Evolutionary conservation across 352 stramenopile genomes (phyloP).

Genomic region (Achlya hypogyna): DNA sequence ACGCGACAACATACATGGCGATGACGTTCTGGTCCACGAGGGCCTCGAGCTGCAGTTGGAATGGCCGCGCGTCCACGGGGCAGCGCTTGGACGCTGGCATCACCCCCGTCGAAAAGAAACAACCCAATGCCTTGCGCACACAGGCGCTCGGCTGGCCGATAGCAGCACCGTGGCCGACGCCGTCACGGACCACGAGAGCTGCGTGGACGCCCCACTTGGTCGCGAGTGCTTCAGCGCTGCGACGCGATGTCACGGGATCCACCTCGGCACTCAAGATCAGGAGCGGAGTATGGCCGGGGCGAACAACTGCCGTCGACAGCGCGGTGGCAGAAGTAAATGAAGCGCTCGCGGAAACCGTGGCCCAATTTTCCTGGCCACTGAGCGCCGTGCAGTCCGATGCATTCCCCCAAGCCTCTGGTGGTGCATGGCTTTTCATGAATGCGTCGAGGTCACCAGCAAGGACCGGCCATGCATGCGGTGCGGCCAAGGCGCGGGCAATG

Average conservation of each 20-base stretch:
- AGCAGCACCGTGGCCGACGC: background rate
- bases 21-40: background rate
- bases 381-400: no score
- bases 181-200: background rate
- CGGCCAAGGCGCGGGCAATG: no score
- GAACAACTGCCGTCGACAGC: no score
- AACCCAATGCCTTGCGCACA: background rate
- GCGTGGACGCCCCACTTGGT: background rate
- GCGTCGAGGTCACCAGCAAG: no score
- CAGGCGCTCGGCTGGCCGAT: background rate
- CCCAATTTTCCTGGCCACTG: no score
- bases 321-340: no score
- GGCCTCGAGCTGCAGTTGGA: background rate
- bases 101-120: background rate
- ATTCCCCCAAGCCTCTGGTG: no score
- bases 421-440: no score
- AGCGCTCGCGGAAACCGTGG: no score
- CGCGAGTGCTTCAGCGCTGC: background rate
- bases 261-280: background rate
- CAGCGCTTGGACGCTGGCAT: background rate
- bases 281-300: no score
- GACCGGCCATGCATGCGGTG: no score
- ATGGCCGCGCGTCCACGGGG: background rate
- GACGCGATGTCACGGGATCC: background rate
- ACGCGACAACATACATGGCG: background rate